A percentile compares a stretch with the other conserved stretches of the same genome.
Evolutionary conservation across 1,284 basidiomycete genomes (phyloP).

Genomic region (Meira miltonrushii): DNA sequence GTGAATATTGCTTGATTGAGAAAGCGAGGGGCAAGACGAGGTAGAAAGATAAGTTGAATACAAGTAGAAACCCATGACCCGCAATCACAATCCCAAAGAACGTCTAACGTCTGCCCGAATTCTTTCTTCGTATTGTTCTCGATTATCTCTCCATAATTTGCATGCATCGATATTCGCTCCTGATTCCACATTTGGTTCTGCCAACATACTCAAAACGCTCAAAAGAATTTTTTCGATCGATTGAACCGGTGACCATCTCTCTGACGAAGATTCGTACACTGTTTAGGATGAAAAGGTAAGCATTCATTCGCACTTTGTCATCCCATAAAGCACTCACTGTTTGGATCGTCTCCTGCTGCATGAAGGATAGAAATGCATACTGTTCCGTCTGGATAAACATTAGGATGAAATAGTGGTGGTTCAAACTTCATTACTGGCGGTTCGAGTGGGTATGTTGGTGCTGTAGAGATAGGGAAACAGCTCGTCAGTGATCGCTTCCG

Average conservation of each 20-base stretch:
- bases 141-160: constrained; percentile 50
- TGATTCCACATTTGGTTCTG: constrained; percentile 97
- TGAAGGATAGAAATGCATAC: constrained; percentile 99
- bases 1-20: too few relatives aligned
- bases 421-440: constrained; percentile 78
- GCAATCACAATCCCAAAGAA: constrained; percentile 43
- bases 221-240: constrained; percentile 76
- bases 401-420: constrained; percentile 93
- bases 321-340: constrained; percentile 35
- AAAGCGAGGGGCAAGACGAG: too few relatives aligned
- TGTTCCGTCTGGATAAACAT: constrained; percentile 88
- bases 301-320: too few relatives aligned
- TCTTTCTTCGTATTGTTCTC: constrained; percentile 44
- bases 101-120: constrained; percentile 45
- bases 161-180: constrained; percentile 86
- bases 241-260: constrained; percentile 97
- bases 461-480: too few relatives aligned
- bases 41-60: neutral
- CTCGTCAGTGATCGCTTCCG: too few relatives aligned
- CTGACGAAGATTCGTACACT: constrained; percentile 77
- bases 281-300: neutral
- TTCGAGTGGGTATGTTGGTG: constrained; percentile 49
- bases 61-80: neutral
- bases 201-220: constrained; percentile 86
- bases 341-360: constrained; percentile 82